Conservation (phyloP, 2,329 filamentous ascomycete genomes). For the Fusarium marasasianum region DNA sequence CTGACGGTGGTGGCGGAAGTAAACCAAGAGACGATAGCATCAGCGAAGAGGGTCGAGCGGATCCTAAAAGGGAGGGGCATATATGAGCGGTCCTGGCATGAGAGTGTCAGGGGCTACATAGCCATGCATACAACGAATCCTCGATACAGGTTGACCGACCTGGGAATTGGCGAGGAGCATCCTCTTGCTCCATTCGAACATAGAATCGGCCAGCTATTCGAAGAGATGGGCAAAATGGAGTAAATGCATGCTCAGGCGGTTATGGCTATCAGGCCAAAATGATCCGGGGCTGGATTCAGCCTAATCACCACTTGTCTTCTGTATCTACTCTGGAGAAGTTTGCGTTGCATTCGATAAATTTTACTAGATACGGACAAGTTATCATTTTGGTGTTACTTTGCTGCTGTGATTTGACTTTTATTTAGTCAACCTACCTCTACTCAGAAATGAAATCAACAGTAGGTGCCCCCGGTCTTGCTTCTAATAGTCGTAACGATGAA, state of each 20-base stretch:
- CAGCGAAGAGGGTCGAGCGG: not conserved
- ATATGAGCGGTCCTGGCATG: too few relatives aligned
- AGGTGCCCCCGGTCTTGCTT: too few relatives aligned
- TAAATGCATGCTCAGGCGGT: not conserved
- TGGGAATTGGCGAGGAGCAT: not conserved
- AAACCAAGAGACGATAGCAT: not conserved
- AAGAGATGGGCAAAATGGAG: not conserved
- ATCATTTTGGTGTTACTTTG: not conserved
- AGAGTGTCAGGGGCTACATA: too few relatives aligned
- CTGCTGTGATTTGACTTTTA: not conserved
- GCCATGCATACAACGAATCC: not conserved
- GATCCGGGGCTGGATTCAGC: too few relatives aligned
- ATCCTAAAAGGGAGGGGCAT: too few relatives aligned
- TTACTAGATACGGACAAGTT: not conserved
- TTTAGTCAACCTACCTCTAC: too few relatives aligned
- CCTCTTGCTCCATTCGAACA: not conserved
- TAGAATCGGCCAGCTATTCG: not conserved
- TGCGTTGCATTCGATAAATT: rapidly evolving
- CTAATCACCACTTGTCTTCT: not conserved
- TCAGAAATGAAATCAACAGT: rapidly evolving
- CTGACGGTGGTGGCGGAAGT: not conserved
- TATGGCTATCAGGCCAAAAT: not conserved
- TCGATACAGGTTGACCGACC: not conserved
- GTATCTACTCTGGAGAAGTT: not conserved
- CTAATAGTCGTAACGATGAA: too few relatives aligned